Evolutionary conservation across 2,329 filamentous ascomycete species (phyloP), one percentile per base, ranked within the genome.

Genomic region (Phialophora tarda): DNA sequence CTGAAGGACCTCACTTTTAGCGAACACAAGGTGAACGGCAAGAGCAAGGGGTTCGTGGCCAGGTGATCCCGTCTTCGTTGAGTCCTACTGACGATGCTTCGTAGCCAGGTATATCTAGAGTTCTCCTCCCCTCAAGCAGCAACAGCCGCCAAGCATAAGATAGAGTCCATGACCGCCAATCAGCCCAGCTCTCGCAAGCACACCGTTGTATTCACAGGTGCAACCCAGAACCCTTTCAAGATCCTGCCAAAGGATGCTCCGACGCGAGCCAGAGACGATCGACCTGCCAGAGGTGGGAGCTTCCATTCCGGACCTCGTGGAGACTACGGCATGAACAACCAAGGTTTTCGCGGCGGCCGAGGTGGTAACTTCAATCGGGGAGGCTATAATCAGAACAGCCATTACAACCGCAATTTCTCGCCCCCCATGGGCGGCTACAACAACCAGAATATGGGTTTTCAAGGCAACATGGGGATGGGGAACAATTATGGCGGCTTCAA

Each of bases 11-110:
- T 99, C 59, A 97, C 93, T 0, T 99, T 98, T 78, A 97, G 92
- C 74, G 95, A 99, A 78, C 95, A 98, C 80, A 99, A 99, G 77
- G 93, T 98, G 56, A 99, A 99, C 73, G 95, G 95, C 73, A 99
- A 99, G 82, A 97, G 92, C 80, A 97, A 98, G 82, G 94, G 95
- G 93, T 96, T 84, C 70, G 88, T 79, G 21, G 51, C 59, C 30
- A 26, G 12, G 34, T 53, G 14, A 59, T 26, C 32, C 26, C 26
- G 7, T 23, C 58, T 44, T 44, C 23, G 5, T 26, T 23, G 1
- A 12, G 7, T 44, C 12, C 6, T 58, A 53, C 62, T 70, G 50
- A 63, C 59, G 14, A n/a, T 17, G 12, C 58, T 38, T 26, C 21
- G 60, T 69, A 88, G 86, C 48, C 88, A 90, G 82, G 92, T 90